A percentile compares a stretch with the other conserved stretches of the same genome.
These are phyloP conservation scores for Ambrosia trifida DNA, from an alignment of 129 eudicot genomes.

Conservation along the genomic window DNA sequence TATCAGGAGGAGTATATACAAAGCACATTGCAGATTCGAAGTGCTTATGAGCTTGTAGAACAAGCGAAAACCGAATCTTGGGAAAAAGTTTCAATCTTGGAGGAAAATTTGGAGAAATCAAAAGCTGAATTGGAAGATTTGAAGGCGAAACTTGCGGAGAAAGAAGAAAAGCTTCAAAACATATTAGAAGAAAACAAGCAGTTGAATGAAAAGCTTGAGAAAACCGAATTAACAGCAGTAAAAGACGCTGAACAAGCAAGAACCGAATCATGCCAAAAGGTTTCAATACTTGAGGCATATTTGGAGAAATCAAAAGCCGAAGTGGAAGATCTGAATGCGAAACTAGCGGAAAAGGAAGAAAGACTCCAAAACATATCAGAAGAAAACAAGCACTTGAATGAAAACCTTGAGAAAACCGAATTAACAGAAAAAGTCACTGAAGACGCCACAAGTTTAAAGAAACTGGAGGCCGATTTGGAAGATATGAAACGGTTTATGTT, in stretches of 20 bases:
- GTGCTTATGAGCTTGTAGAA: slow-evolving; percentile 77
- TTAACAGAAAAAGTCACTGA: slow-evolving; percentile 34
- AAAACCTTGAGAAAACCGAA: slow-evolving; percentile 38
- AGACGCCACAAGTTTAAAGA: slow-evolving; percentile 41
- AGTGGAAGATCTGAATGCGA: slow-evolving; percentile 52
- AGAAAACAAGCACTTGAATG: slow-evolving; percentile 43
- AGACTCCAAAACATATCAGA: slow-evolving; percentile 34
- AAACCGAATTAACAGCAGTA: slow-evolving; percentile 23
- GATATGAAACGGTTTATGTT: slow-evolving; percentile 45
- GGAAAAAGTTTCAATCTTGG: slow-evolving; percentile 50
- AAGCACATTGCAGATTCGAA: slow-evolving; percentile 74
- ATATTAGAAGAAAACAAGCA: slow-evolving; percentile 44
- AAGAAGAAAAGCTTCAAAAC: slow-evolving; percentile 39
- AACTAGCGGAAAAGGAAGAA: slow-evolving; percentile 47
- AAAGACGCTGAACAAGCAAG: slow-evolving; percentile 27
- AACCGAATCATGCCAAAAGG: slow-evolving; percentile 24
- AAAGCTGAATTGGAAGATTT: slow-evolving; percentile 53
- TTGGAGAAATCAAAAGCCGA: slow-evolving; percentile 44
- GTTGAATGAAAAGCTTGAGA: slow-evolving; percentile 36
- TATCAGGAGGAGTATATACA: slow-evolving; percentile 73
- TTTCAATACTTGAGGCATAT: slow-evolving; percentile 50
- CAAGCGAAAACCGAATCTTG: slow-evolving; percentile 54
- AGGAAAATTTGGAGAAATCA: slow-evolving; percentile 48
- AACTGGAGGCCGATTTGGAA: slow-evolving; percentile 41
- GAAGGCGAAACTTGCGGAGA: slow-evolving; percentile 44